Evolutionary conservation across 345 rosid species (phyloP), one percentile per base, ranked within the genome.

Genomic region (Linum trigynum): DNA sequence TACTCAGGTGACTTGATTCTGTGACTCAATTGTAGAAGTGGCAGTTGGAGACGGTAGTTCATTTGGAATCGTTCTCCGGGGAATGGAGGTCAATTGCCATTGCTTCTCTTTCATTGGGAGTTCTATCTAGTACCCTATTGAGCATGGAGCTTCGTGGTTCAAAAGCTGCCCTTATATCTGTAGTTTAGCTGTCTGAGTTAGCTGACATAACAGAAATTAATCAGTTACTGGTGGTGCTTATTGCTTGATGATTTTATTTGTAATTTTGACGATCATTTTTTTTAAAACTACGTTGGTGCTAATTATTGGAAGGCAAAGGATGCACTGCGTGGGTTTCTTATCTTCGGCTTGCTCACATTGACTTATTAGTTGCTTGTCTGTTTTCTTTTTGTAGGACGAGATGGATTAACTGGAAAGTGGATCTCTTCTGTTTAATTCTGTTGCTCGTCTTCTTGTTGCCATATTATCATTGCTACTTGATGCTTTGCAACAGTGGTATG

Each of bases 371-470:
- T 57, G 36, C 38, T 57, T 57, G 61, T 4, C 39, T 41, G 23
- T 23, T 39, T 67, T 57, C 39, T 61, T 62, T 48, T 45, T 79
- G 67, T 68, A 89, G 97, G 90, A 87, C 97, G 15, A 82, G 96
- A 78, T 83, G 87, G 97, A 78, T 90, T 17, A 94, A 94, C 75
- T 94, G 99, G 99, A 94, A 90, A 81, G 81, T 88, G 73, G 99
- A 94, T 76, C 80, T 94, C 67, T 90, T 88, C 72, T 90, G 96
- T 79, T 77, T 94, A 81, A 94, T 94, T 68, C 72, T 85, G 77
- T 81, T 94, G 35, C 82, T 94, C 69, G 95, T 94, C 76, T 94
- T 94, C 83, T 76, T 90, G 90, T 70, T 94, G 76, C 99, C 97
- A 2, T 94, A 86, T 75, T 90, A 94, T 77, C 99, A 94, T 78